A percentile compares a stretch with the other conserved stretches of the same genome.
phyloP scores from a whole-genome alignment of 345 rosid genomes.

The Sisymbrium altissimum region DNA sequence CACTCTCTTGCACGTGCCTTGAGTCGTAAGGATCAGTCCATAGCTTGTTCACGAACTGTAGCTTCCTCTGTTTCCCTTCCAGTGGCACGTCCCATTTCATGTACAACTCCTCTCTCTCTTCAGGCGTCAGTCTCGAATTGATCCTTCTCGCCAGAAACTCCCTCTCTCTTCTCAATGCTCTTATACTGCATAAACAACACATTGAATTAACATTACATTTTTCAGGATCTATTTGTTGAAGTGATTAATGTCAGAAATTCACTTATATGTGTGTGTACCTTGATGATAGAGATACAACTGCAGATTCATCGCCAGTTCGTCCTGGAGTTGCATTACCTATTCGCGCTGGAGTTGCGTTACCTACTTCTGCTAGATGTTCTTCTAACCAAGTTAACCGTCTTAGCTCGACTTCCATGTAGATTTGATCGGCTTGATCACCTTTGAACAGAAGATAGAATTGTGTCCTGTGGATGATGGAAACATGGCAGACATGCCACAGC shows the following conservation, averaged over 20 bases:
- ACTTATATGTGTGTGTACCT: slow-evolving; percentile 40
- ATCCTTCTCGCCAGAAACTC: slow-evolving; percentile 93
- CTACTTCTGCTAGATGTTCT: slow-evolving; percentile 84
- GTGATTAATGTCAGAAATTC: background rate
- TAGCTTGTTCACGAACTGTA: slow-evolving; percentile 86
- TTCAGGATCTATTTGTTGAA: background rate
- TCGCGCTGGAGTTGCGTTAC: slow-evolving; percentile 71
- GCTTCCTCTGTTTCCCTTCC: slow-evolving; percentile 95
- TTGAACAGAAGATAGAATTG: slow-evolving; percentile 90
- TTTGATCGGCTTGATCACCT: slow-evolving; percentile 96
- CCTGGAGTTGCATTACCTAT: slow-evolving; percentile 85
- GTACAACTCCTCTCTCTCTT: slow-evolving; percentile 82
- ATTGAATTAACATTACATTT: background rate
- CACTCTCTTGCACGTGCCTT: slow-evolving; percentile 85
- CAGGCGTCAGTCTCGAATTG: slow-evolving; percentile 58
- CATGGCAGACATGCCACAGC: slow-evolving; percentile 85
- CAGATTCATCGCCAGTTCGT: slow-evolving; percentile 59
- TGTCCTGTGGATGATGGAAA: slow-evolving; percentile 89
- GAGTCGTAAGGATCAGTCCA: slow-evolving; percentile 94
- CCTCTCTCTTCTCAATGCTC: slow-evolving; percentile 82
- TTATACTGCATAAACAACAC: slow-evolving; percentile 47
- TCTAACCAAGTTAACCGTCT: slow-evolving; percentile 95
- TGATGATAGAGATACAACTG: slow-evolving; percentile 63
- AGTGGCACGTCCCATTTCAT: slow-evolving; percentile 89
- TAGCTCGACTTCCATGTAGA: slow-evolving; percentile 98